These are phyloP conservation scores for Pseudozyma sp. DNA, from an alignment of 1,284 basidiomycete species.

Conservation along the genomic window DNA sequence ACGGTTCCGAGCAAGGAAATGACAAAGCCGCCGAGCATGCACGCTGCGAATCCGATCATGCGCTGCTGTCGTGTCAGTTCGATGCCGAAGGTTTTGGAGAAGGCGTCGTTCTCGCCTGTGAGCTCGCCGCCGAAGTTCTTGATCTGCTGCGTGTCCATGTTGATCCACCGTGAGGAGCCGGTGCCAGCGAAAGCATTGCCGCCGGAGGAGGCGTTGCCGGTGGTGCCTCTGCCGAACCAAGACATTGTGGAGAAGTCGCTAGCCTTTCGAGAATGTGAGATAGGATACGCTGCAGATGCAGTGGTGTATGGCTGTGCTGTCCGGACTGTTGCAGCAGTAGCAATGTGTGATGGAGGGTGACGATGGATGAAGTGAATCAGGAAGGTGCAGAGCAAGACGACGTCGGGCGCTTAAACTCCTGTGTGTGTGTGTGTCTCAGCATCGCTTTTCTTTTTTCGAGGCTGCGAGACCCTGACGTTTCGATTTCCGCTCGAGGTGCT, in stretches of 20 bases:
- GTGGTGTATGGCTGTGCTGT: too few species aligned
- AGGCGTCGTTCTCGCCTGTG: conserved; percentile 61
- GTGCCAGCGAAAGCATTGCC: conserved; percentile 33
- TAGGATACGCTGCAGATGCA: too few species aligned
- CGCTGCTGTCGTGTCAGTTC: conserved; percentile 62
- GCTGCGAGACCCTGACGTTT: too few species aligned
- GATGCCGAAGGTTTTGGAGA: conserved; percentile 56
- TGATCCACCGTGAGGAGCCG: conserved; percentile 56
- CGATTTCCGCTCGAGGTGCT: too few species aligned
- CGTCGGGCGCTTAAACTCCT: too few species aligned
- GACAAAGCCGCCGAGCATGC: conserved; percentile 70
- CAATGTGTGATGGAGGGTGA: background rate
- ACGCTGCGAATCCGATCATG: conserved; percentile 59
- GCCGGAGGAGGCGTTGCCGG: conserved; percentile 9
- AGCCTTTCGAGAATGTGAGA: background rate
- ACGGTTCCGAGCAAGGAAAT: conserved; percentile 84
- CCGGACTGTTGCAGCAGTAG: too few species aligned
- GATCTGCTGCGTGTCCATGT: conserved; percentile 59
- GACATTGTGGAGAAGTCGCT: conserved; percentile 19
- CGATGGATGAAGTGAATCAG: background rate
- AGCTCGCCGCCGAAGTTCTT: conserved; percentile 59
- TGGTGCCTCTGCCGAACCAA: conserved; percentile 33
- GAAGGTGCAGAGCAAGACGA: too few species aligned
- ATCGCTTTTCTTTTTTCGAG: too few species aligned
- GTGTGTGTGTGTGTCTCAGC: too few species aligned